Conservation (phyloP, 345 rosid species). For the Pelargonium nanum region DNA sequence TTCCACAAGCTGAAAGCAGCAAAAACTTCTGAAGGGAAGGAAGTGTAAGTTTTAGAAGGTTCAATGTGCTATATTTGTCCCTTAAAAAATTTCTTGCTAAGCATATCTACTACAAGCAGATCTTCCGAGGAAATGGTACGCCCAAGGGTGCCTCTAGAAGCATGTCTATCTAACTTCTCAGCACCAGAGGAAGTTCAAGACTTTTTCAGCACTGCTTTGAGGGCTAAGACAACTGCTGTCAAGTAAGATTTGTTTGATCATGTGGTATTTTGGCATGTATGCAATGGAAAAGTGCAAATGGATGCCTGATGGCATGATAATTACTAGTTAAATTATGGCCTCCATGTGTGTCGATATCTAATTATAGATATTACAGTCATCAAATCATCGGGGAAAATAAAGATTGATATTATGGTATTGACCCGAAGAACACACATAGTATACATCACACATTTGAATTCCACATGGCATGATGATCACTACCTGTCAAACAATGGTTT, state of each 20-base stretch:
- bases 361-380: not conserved
- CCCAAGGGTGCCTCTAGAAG: slow-evolving; percentile 90
- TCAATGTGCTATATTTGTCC: slow-evolving; percentile 11
- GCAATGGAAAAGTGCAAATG: not conserved
- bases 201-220: slow-evolving; percentile 85
- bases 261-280: not conserved
- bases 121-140: slow-evolving; percentile 70
- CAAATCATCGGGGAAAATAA: not conserved
- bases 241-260: slow-evolving; percentile 44
- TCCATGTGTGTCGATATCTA: not conserved
- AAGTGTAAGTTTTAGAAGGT: slow-evolving; percentile 47
- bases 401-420: no score
- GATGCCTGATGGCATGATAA: not conserved
- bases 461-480: not conserved
- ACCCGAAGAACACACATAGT: not conserved
- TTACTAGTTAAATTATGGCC: not conserved
- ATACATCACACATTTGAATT: no score
- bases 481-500: not conserved
- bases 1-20: slow-evolving; percentile 60
- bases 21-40: slow-evolving; percentile 54
- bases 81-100: slow-evolving; percentile 15
- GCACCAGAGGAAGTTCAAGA: slow-evolving; percentile 75
- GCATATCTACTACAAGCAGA: slow-evolving; percentile 33
- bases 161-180: slow-evolving; percentile 79
- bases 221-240: slow-evolving; percentile 72